Evolutionary conservation across 345 rosid species (phyloP).

Genomic region (Syzygium aqueum): DNA sequence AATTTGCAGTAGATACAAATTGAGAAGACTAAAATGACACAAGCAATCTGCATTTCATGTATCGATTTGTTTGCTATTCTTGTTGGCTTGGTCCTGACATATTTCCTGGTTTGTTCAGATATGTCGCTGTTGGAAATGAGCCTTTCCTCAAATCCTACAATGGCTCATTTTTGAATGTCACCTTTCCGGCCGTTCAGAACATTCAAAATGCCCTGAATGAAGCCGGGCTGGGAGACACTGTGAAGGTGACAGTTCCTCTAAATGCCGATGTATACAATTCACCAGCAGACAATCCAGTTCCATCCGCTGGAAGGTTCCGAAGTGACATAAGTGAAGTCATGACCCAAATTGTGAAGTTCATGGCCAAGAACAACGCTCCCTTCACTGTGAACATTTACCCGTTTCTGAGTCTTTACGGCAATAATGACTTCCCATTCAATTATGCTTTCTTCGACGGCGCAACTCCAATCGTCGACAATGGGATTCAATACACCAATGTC

Average conservation of each 20-base stretch:
- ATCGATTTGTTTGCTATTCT: neutral
- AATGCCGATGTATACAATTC: slow-evolving; percentile 32
- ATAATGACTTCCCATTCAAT: slow-evolving; percentile 27
- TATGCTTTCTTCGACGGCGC: slow-evolving; percentile 40
- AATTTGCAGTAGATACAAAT: neutral
- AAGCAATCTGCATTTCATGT: neutral
- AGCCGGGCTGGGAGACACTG: slow-evolving; percentile 10
- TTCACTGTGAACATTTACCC: slow-evolving; percentile 47
- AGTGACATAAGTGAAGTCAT: neutral
- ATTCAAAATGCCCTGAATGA: slow-evolving; percentile 30
- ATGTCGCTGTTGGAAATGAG: slow-evolving; percentile 24
- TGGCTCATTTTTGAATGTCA: slow-evolving; percentile 16
- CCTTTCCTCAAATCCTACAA: slow-evolving; percentile 36
- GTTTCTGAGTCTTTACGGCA: slow-evolving; percentile 33
- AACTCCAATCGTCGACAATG: slow-evolving; percentile 15
- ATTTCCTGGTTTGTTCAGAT: neutral
- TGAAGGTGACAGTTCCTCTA: slow-evolving; percentile 40
- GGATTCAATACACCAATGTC: slow-evolving; percentile 14
- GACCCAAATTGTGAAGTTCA: slow-evolving; percentile 4
- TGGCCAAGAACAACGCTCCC: slow-evolving; percentile 21
- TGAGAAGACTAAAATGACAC: neutral
- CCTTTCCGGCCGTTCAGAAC: slow-evolving; percentile 36
- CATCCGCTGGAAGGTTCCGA: slow-evolving; percentile 10
- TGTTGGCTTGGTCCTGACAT: neutral
- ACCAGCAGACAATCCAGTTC: neutral